A percentile compares a stretch with the other conserved stretches of the same genome.
These are phyloP conservation scores for Hordeum pubiflorum DNA, from an alignment of 202 grass and related monocot species.

Conservation along the genomic window DNA sequence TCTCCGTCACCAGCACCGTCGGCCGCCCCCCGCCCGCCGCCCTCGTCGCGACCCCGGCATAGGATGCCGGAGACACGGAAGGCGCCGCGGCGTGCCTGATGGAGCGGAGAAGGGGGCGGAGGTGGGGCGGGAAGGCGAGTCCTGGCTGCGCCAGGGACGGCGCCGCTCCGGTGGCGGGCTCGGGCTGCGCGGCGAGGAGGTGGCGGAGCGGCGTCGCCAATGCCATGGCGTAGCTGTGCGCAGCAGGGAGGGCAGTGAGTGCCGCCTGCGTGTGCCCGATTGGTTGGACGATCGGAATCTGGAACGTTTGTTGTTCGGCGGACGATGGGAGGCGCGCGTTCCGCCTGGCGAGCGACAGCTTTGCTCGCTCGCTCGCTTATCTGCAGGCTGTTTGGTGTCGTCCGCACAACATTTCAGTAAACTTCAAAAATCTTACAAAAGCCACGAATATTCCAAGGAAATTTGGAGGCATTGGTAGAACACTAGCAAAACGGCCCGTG, in stretches of 20 bases:
- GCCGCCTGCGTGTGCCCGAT: neutral
- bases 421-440: too few relatives aligned
- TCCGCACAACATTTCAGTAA: neutral
- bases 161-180: neutral
- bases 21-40: slow-evolving; percentile 17
- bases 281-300: slow-evolving; percentile 20
- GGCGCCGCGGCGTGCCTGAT: neutral
- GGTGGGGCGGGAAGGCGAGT: neutral
- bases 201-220: slow-evolving; percentile 27
- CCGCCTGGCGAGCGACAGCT: neutral
- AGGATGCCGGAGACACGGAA: neutral
- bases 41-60: neutral
- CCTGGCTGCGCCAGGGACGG: neutral
- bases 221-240: slow-evolving; percentile 21
- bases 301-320: neutral
- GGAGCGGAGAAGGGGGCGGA: neutral
- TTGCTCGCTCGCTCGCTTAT: neutral
- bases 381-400: neutral
- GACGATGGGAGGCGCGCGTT: neutral
- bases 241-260: neutral
- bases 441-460: too few relatives aligned
- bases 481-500: too few relatives aligned
- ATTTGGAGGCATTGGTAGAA: too few relatives aligned
- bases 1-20: slow-evolving; percentile 73
- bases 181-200: slow-evolving; percentile 14